Evolutionary conservation across 306 rosid species (phyloP), one percentile per base, ranked within the genome.

Genomic region (Casuarina cunninghamiana): DNA sequence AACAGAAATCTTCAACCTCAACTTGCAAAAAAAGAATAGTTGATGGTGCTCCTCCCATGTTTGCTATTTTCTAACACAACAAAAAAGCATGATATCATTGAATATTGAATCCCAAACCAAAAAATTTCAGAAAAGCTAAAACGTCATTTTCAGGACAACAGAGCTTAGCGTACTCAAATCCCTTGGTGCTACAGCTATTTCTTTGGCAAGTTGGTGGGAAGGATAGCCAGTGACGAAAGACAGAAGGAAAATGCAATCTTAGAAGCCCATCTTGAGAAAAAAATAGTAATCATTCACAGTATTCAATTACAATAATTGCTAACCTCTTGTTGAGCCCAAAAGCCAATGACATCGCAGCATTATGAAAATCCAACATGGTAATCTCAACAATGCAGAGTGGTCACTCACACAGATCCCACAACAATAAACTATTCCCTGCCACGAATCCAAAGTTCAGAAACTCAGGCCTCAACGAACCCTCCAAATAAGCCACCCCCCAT

Each of bases 11-110:
- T 89, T 84, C 77, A 81, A 83, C 76, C 84, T 72, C 97, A 95
- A 92, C 89, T 95, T 92, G 97, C 43, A 51, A 81, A 68, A 75
- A 75, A 77, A 84, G 84, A 85, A 87, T 51, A 69, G 73, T 73
- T 73, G 37, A 77, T 83, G 95, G 97, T 83, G 87, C 93, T 88
- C 74, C 72, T 79, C 77, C 67, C 86, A 76, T 78, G 86, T 80
- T 26, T 80, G 38, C 77, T 80, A 78, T 72, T 84, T 86, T 77
- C 84, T 60, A 49, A 81, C 79, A 82, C 68, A 75, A 49, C 49
- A 79, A 49, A 74, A 67, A 80, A 79, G 42, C 19, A 71, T 72
- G 32, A 49, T 74, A 83, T 62, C 10, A 54, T 82, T 78, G 65
- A 81, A 82, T n/a, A 79, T n/a, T 76, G 71, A 68, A 35, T 37